Base-by-base conservation (phyloP, 2,329 filamentous ascomycete species). In the Colletotrichum tamarilloi region DNA sequence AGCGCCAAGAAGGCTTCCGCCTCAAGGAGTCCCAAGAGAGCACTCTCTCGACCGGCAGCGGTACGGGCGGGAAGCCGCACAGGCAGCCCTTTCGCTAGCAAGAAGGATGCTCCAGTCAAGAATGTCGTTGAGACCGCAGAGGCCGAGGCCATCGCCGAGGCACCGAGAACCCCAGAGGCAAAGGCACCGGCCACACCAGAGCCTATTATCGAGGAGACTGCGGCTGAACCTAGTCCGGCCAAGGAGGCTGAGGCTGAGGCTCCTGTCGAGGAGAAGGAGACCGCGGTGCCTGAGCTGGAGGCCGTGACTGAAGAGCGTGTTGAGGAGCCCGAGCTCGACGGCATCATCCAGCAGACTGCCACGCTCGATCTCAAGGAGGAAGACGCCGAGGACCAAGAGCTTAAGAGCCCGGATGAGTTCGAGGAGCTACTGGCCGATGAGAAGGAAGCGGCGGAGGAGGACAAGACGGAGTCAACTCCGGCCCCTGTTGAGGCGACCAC, bases 1-100 rank as follows among this genome's bases (percentile, higher is more conserved):
- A 73, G 75, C 11, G 68, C 74, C 55, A 82, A 78, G 74, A 78
- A 76, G 62, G 68, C 75, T 2, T 75, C 68, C 14, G 56, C 67
- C n/a, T 73, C 70, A 32, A 68, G 49, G 22, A 74, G 76, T 16
- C 62, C 68, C 11, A 76, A 56, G 42, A 74, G 71, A 55, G 68
- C 71, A 4, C 77, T 75, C 42, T 72, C 75, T 16, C 83, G 77
- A 49, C 60, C 53, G 12, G 59, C 60, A 2, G 55, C 49, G 42
- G 42, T 49, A 19, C 42, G 42, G 16, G 42, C 42, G 8, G 42
- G 42, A 11, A 49, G 46, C 46, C 70, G 67, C 56, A 62, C 67
- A 30, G 70, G 67, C 60, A 73, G 70, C 60, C 70, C 70, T 14
- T 42, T 73, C 9, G 11, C 60, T 4, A 73, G 11, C 42, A 63